Conservation (phyloP, 1,284 basidiomycete genomes). For the Apiotrichum gamsii region DNA sequence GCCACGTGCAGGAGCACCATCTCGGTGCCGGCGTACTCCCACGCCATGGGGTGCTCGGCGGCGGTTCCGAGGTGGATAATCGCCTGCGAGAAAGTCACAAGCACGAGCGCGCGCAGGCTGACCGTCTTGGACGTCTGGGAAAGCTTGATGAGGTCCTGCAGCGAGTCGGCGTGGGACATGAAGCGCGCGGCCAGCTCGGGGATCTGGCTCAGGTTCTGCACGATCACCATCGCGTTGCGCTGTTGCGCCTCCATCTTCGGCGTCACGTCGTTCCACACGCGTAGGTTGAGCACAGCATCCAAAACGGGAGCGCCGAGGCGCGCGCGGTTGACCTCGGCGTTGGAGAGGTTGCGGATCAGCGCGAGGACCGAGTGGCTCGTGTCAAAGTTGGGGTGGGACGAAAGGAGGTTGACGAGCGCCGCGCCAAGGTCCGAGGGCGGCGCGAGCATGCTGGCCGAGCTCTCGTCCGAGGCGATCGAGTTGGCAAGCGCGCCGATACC, state of each 20-base stretch:
- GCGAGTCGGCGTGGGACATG: slow-evolving; percentile 1
- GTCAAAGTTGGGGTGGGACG: neutral
- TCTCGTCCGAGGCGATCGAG: neutral
- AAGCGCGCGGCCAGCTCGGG: neutral
- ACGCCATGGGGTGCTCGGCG: neutral
- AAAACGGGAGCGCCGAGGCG: neutral
- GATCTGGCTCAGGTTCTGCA: neutral
- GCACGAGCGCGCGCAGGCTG: neutral
- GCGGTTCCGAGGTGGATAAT: neutral
- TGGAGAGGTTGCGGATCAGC: slow-evolving; percentile 8
- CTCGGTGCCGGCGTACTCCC: neutral
- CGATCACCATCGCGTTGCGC: slow-evolving; percentile 3
- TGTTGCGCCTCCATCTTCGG: neutral
- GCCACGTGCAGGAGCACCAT: neutral
- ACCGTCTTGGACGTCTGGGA: neutral
- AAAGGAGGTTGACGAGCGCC: neutral
- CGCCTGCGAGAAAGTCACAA: neutral
- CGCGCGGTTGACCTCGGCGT: neutral
- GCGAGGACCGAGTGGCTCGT: slow-evolving; percentile 3
- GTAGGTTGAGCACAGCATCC: neutral
- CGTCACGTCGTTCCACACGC: neutral
- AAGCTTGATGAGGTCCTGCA: neutral
- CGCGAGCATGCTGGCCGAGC: neutral
- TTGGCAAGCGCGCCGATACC: neutral
- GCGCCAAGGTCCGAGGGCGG: neutral